A percentile compares a stretch with the other conserved stretches of the same genome.
These are phyloP conservation scores for Alternaria postmessia DNA, from an alignment of 2,329 filamentous ascomycete species.

Conservation along the genomic window DNA sequence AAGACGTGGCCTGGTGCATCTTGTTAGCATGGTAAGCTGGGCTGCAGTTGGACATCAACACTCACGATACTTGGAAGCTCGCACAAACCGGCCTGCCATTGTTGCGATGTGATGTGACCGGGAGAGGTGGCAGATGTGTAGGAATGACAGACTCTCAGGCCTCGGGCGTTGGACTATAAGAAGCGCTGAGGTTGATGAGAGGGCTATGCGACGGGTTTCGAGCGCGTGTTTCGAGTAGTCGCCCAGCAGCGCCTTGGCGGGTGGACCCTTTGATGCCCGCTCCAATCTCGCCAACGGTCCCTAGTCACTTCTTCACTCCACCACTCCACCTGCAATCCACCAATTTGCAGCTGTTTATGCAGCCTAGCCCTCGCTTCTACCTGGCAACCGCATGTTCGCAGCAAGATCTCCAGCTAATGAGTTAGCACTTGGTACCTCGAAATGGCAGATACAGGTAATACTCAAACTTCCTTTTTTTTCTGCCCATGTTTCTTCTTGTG, in stretches of 20 bases:
- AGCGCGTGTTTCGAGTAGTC: slow-evolving; percentile 21
- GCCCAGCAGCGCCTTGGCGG: slow-evolving; percentile 15
- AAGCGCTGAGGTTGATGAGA: slow-evolving; percentile 14
- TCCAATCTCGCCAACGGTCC: slow-evolving; percentile 10
- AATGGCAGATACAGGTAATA: background rate
- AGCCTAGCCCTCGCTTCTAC: slow-evolving; percentile 4
- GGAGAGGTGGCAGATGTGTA: slow-evolving; percentile 8
- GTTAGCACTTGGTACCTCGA: background rate
- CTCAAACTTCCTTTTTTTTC: background rate
- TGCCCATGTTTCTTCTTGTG: background rate
- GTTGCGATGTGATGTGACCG: slow-evolving; percentile 15
- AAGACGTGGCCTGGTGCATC: slow-evolving; percentile 86
- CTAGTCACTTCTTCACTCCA: slow-evolving; percentile 6
- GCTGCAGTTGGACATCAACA: slow-evolving; percentile 29
- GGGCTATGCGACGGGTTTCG: slow-evolving; percentile 19
- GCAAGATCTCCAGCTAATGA: slow-evolving; percentile 9
- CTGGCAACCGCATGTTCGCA: slow-evolving; percentile 6
- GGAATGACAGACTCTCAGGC: slow-evolving; percentile 19
- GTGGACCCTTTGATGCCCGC: slow-evolving; percentile 19
- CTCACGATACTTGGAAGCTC: slow-evolving; percentile 76
- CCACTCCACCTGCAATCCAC: slow-evolving; percentile 13
- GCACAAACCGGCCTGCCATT: slow-evolving; percentile 77
- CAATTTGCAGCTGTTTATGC: slow-evolving; percentile 16
- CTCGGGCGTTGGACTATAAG: slow-evolving; percentile 15
- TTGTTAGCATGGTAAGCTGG: slow-evolving; percentile 35